Evolutionary conservation across 2,329 filamentous ascomycete species (phyloP).

Genomic region (Cyphellophora attinorum): DNA sequence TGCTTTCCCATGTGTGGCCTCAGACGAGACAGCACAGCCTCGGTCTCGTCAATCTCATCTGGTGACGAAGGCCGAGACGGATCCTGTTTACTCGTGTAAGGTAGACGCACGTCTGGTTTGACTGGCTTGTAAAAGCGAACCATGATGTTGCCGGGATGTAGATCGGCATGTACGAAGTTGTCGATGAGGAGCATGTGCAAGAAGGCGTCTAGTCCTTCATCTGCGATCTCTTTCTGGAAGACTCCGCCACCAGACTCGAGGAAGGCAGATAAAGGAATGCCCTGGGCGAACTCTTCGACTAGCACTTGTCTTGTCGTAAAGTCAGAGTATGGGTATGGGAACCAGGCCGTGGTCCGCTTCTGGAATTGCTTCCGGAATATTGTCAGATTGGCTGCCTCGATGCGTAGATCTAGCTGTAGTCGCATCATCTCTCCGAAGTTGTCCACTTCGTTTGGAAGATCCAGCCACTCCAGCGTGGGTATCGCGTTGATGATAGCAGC

Average conservation of each 20-base stretch:
- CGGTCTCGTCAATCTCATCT: constrained; percentile 66
- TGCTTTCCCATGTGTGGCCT: constrained; percentile 62
- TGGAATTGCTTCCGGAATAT: constrained; percentile 87
- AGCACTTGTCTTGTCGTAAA: constrained; percentile 88
- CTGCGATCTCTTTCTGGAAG: constrained; percentile 88
- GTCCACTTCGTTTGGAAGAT: constrained; percentile 82
- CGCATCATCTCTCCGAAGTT: constrained; percentile 99
- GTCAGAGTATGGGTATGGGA: constrained; percentile 85
- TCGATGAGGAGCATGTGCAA: constrained; percentile 93
- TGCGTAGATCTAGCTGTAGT: constrained; percentile 88
- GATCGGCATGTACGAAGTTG: constrained; percentile 93
- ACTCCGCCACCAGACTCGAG: constrained; percentile 84
- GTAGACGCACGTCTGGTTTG: constrained; percentile 55
- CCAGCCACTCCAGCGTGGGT: constrained; percentile 94
- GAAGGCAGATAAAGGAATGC: constrained; percentile 83
- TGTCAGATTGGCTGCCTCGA: constrained; percentile 80
- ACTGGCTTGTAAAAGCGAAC: constrained; percentile 90
- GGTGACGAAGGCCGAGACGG: constrained; percentile 34
- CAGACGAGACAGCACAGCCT: constrained; percentile 72
- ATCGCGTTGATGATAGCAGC: constrained; percentile 73
- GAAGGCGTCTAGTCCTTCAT: constrained; percentile 92
- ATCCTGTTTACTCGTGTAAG: constrained; percentile 28
- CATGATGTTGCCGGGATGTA: constrained; percentile 99
- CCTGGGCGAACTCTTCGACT: constrained; percentile 91
- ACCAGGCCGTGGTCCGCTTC: constrained; percentile 84